phyloP scores from a whole-genome alignment of 1,284 basidiomycete genomes.

The Ustilago nuda region DNA sequence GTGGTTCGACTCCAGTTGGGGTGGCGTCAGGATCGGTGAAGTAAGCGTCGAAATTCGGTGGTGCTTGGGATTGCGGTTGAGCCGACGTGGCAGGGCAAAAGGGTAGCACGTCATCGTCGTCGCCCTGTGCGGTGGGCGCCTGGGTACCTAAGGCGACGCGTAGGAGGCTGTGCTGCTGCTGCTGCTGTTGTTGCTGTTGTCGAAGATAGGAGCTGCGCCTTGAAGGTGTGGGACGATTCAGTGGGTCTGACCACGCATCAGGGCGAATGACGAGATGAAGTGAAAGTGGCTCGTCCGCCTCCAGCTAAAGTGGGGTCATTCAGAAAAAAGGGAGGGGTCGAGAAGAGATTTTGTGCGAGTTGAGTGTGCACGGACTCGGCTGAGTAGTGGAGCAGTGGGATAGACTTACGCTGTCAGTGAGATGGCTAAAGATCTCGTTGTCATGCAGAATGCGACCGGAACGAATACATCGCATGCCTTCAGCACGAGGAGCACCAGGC shows the following conservation, averaged over 20 bases:
- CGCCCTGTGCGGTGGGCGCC: slow-evolving; percentile 5
- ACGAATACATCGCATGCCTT: slow-evolving; percentile 61
- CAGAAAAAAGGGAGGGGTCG: slow-evolving; percentile 7
- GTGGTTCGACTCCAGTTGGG: background rate
- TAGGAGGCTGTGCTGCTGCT: slow-evolving; percentile 21
- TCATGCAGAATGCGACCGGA: slow-evolving; percentile 56
- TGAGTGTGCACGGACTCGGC: background rate
- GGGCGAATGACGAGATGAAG: slow-evolving; percentile 65
- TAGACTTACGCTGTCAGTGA: slow-evolving; percentile 31
- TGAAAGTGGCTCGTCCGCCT: slow-evolving; percentile 38
- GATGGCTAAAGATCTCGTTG: slow-evolving; percentile 28
- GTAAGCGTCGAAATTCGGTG: slow-evolving; percentile 29
- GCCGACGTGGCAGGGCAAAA: slow-evolving; percentile 11
- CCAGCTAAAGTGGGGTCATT: slow-evolving; percentile 25
- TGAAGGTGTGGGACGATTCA: slow-evolving; percentile 47
- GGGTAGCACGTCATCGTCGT: slow-evolving; percentile 15
- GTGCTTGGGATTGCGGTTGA: background rate
- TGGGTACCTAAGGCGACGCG: slow-evolving; percentile 20
- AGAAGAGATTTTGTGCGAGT: background rate
- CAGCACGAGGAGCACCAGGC: slow-evolving; percentile 47
- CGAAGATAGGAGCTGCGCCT: slow-evolving; percentile 45
- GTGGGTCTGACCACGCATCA: slow-evolving; percentile 61
- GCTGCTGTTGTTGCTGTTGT: slow-evolving; percentile 36
- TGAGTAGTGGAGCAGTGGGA: background rate
- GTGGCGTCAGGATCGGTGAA: slow-evolving; percentile 19